Evolutionary conservation across 495 filamentous ascomycete genomes (phyloP).

Genomic region (Copromyces sp.): DNA sequence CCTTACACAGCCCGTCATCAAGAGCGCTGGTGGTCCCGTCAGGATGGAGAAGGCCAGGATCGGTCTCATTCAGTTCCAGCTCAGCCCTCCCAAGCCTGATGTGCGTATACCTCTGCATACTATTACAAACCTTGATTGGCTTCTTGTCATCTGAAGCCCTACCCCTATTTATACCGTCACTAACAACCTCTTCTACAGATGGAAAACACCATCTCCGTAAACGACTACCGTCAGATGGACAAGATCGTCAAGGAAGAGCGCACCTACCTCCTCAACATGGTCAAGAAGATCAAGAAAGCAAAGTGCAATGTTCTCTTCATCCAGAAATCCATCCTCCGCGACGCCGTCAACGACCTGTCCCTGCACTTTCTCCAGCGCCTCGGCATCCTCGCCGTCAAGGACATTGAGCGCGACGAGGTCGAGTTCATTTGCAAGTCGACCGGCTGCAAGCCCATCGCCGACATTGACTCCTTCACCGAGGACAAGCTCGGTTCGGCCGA

Average conservation of each 20-base stretch:
- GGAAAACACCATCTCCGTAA: conserved; percentile 98
- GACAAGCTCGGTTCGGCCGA: conserved; percentile 97
- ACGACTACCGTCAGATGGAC: conserved; percentile 99
- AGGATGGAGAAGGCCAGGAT: conserved; percentile 96
- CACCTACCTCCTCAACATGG: conserved; percentile 94
- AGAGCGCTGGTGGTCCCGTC: conserved; percentile 82
- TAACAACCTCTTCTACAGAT: conserved; percentile 48
- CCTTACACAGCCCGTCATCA: conserved; percentile 84
- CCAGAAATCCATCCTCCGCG: conserved; percentile 94
- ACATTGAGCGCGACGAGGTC: conserved; percentile 96
- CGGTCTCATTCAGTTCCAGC: conserved; percentile 95
- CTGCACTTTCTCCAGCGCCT: conserved; percentile 96
- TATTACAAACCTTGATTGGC: neutral
- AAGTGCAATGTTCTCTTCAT: conserved; percentile 98
- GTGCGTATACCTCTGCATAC: conserved; percentile 37
- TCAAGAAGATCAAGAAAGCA: conserved; percentile 99
- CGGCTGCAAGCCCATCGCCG: conserved; percentile 97
- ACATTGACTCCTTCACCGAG: conserved; percentile 97
- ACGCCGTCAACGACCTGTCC: conserved; percentile 94
- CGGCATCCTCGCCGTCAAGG: conserved; percentile 90
- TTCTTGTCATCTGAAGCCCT: neutral
- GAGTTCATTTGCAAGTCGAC: conserved; percentile 98
- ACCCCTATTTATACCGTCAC: neutral
- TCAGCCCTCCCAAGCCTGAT: conserved; percentile 95
- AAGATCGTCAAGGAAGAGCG: conserved; percentile 99